Base-by-base conservation (phyloP, 805 yeast genomes). In the Komagataella pseudopastoris region DNA sequence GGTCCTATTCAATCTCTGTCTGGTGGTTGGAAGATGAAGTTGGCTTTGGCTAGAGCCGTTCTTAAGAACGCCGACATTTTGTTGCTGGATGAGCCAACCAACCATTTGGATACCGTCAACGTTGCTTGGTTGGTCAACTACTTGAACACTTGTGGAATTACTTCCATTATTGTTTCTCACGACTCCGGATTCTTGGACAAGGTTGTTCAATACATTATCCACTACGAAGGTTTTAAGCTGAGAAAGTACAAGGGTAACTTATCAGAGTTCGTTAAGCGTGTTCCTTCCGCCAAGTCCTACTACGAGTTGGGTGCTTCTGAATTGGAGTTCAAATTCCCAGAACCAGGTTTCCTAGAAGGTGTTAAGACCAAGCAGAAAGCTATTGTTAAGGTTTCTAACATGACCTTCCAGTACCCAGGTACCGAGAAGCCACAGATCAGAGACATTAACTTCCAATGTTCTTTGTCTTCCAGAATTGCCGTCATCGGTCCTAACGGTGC, bases 401-500 rank as follows among this genome's bases (percentile, higher is more conserved):
- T 93, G 96, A 70, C 95, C 64, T 93, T 93, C 97, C 98, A 91
- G 83, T 93, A 93, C 80, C 96, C 96, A 74, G 99, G 99, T 81
- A 91, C 99, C 61, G 55, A 85, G 63, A 89, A 87, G 78, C 99
- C 99, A 66, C 99, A 93, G 81, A 78, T 93, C 64, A 56, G 70
- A 54, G 89, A 87, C 76, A 83, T 93, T 63, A 83, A 84, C 74
- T 93, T 93, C 97, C 98, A 93, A 81, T 89, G 96, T 82, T 93
- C 99, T 59, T 80, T 93, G 70, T 91, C 98, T 57, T 91, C 99
- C 49, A 91, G 99, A 85, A 93, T 93, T 87, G 99, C 99, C 64
- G 98, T 93, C 71, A 91, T 93, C 79, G 99, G 99, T 76, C 99
- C 99, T 75, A 93, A 93, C 77, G 99, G 99, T 88, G 99, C 99